Conservation (phyloP, 139 green algal genomes). For the Klebsormidium nitens region DNA sequence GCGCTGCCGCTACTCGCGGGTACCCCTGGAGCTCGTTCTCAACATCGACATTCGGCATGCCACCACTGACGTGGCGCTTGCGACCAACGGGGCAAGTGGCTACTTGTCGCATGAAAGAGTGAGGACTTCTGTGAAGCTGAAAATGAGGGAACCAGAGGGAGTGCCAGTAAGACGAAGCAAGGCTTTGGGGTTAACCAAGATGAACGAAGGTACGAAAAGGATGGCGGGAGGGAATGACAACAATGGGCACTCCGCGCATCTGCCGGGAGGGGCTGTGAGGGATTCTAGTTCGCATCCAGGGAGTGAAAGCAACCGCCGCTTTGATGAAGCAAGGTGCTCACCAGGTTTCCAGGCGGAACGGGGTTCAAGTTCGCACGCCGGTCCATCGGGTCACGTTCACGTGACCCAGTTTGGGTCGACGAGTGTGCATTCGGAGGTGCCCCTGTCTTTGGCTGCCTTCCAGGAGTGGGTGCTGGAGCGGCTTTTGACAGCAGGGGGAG, state of each 20-base stretch:
- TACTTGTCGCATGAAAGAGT: constrained; percentile 27
- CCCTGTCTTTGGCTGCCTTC: constrained; percentile 5
- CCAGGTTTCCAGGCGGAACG: too few relatives aligned
- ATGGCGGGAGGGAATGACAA: constrained; percentile 6
- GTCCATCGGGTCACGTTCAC: too few relatives aligned
- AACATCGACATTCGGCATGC: not conserved
- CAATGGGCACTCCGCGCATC: not conserved
- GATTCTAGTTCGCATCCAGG: not conserved
- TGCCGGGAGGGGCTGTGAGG: not conserved
- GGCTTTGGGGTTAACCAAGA: not conserved
- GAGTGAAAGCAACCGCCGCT: constrained; percentile 8
- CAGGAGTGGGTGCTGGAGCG: constrained; percentile 16
- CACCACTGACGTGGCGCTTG: not conserved
- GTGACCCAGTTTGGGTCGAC: too few relatives aligned
- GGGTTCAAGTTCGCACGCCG: too few relatives aligned
- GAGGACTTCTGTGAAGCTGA: too few relatives aligned
- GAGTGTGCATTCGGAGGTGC: not conserved
- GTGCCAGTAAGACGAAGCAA: too few relatives aligned
- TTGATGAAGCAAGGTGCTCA: too few relatives aligned
- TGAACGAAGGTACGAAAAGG: constrained; percentile 6
- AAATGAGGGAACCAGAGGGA: too few relatives aligned
- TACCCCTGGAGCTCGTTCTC: constrained; percentile 29
- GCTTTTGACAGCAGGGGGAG: constrained; percentile 3
- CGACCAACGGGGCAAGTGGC: not conserved
- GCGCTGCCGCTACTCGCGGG: constrained; percentile 15